Base-by-base conservation (phyloP, 306 rosid genomes). In the Leucaena leucocephala region DNA sequence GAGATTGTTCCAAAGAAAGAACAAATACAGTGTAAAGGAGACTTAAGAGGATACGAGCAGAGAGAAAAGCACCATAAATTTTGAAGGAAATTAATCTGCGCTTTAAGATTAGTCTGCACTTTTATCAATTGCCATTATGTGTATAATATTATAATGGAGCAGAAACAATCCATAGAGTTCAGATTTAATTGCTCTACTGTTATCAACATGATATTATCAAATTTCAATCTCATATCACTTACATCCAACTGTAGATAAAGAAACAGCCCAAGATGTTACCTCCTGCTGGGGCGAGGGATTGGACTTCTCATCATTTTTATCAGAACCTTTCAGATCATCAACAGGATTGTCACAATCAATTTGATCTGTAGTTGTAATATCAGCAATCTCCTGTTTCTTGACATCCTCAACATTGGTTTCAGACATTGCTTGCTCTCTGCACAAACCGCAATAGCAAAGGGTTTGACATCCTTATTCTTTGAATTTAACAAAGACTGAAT, bases 201-300 rank as follows among this genome's bases (percentile, higher is more conserved):
- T 54, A 46, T 8, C 48, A 65, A 17, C 19, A 16, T 65, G 57
- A 43, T 15, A 33, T 14, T 66, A 36, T 44, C 58, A 62, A 16
- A 39, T 38, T 34, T 52, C 17, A 14, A 55, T 11, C 45, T 50
- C 40, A 48, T 22, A 59, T 79, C 38, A 16, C 68, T 59, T 68
- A 4, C 22, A 62, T 33, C 68, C 54, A 65, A 63, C 52, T 52
- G 27, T 27, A 63, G 54, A 68, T 63, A 52, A 19, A 19, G 22
- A 42, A 39, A 40, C 17, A 68, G 79, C 74, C 35, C 75, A 61
- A 78, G 59, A 67, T 13, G 35, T 66, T 75, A 91, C 99, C 98
- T 96, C 94, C 83, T 91, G 82, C 36, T 87, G 84, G 19, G 90
- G 70, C 6, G 98, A 90, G 76, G 98, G 98, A 91, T 91, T 87